Evolutionary conservation across 2,329 filamentous ascomycete genomes (phyloP).

Genomic region (Sclerotinia minor): DNA sequence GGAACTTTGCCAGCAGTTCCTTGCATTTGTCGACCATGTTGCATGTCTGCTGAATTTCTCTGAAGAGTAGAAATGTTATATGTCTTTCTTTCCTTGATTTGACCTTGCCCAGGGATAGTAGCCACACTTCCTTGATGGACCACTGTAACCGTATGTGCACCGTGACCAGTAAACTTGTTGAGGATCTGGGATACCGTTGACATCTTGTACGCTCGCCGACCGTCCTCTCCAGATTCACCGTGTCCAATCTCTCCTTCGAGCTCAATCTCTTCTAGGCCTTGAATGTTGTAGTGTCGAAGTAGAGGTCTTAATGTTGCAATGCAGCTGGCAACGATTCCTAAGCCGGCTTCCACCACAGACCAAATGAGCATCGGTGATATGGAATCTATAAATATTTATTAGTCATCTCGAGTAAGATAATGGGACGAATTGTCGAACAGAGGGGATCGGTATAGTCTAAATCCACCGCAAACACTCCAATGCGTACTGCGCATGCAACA

Average conservation of each 20-base stretch:
- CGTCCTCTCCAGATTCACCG: background rate
- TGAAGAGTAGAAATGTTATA: constrained; percentile 1
- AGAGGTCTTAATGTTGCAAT: constrained; percentile 23
- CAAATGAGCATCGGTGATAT: constrained; percentile 22
- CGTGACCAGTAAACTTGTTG: constrained; percentile 11
- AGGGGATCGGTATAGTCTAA: constrained; percentile 23
- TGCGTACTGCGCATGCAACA: constrained; percentile 13
- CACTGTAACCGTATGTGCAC: constrained; percentile 22
- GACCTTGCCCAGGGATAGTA: background rate
- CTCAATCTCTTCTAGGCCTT: constrained; percentile 15
- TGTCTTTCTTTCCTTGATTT: constrained; percentile 18
- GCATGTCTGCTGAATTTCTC: constrained; percentile 18
- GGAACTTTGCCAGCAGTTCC: constrained; percentile 18
- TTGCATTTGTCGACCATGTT: constrained; percentile 19
- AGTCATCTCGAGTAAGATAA: background rate
- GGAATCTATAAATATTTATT: constrained; percentile 13
- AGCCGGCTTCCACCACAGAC: constrained; percentile 21
- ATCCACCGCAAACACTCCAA: constrained; percentile 13
- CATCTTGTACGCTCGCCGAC: constrained; percentile 8
- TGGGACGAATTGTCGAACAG: background rate
- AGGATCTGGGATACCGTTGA: constrained; percentile 23
- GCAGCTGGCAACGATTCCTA: constrained; percentile 22
- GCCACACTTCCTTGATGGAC: constrained; percentile 14
- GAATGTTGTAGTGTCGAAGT: constrained; percentile 14
- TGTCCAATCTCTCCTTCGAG: background rate